phyloP scores from a whole-genome alignment of 2,329 filamentous ascomycete species.

The Apiospora arundinis region DNA sequence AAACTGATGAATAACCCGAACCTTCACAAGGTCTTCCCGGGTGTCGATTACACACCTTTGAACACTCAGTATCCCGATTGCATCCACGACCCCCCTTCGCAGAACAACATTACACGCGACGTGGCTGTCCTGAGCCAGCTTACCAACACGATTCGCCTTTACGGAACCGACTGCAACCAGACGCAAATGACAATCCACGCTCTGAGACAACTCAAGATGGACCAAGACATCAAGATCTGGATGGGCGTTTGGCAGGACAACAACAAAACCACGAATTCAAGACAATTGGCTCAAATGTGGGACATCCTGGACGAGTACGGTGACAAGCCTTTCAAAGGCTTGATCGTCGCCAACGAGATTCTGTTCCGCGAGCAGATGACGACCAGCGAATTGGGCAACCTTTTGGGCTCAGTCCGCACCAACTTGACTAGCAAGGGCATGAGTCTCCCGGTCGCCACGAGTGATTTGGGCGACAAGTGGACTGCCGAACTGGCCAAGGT shows the following conservation, averaged over 20 bases:
- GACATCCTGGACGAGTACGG: conserved; percentile 75
- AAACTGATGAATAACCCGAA: conserved; percentile 78
- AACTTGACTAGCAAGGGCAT: conserved; percentile 74
- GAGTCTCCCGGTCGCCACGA: conserved; percentile 80
- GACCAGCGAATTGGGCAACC: conserved; percentile 62
- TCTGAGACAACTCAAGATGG: conserved; percentile 74
- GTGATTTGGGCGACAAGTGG: conserved; percentile 91
- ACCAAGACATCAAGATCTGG: conserved; percentile 83
- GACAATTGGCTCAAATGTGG: conserved; percentile 87
- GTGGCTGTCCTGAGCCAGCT: conserved; percentile 89
- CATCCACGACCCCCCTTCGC: conserved; percentile 75
- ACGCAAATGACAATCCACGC: conserved; percentile 91
- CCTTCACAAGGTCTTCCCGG: conserved; percentile 92
- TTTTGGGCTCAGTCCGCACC: conserved; percentile 72
- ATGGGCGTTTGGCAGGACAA: conserved; percentile 91
- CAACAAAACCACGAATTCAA: conserved; percentile 81
- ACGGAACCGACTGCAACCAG: conserved; percentile 97
- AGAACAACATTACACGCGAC: conserved; percentile 94
- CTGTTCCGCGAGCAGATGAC: conserved; percentile 80
- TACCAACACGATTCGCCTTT: conserved; percentile 85
- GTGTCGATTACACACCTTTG: conserved; percentile 93
- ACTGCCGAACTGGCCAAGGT: conserved; percentile 68
- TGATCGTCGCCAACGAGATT: conserved; percentile 84
- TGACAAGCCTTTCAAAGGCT: conserved; percentile 73
- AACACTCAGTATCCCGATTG: conserved; percentile 91